These are phyloP conservation scores for Umbelopsis isabellina DNA, from an alignment of 192 early-diverging fungal species.

Conservation along the genomic window DNA sequence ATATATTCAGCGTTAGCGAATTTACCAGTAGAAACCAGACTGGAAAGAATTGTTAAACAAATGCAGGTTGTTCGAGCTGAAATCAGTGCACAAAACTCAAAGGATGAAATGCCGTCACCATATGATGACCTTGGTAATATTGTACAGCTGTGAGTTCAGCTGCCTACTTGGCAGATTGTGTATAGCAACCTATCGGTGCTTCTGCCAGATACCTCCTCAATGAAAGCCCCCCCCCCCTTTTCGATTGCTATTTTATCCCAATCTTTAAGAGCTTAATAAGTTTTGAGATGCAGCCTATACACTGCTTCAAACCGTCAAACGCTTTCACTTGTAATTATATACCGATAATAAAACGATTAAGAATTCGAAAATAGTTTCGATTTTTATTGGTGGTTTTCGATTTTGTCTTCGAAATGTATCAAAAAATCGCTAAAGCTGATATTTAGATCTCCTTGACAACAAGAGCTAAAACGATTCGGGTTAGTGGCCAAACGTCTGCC, in stretches of 20 bases:
- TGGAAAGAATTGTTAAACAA: constrained; percentile 62
- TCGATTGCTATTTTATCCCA: background rate
- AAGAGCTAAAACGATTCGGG: constrained; percentile 32
- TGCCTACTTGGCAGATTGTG: too few relatives aligned
- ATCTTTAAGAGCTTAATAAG: too few relatives aligned
- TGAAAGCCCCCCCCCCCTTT: background rate
- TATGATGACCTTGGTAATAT: constrained; percentile 15
- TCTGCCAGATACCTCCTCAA: background rate
- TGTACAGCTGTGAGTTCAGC: background rate
- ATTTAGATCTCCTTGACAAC: constrained; percentile 42
- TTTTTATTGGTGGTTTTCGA: constrained; percentile 11
- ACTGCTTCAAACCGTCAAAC: background rate
- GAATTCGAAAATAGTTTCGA: constrained; percentile 1
- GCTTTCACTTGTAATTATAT: background rate
- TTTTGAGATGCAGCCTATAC: too few relatives aligned
- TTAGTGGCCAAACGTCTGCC: background rate
- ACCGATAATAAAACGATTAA: background rate
- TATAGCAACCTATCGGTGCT: too few relatives aligned
- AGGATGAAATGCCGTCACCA: constrained; percentile 4
- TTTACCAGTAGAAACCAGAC: constrained; percentile 46
- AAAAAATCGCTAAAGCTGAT: background rate
- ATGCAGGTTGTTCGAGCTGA: constrained; percentile 52
- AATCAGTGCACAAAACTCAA: constrained; percentile 5
- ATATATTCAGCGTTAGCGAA: constrained; percentile 42
- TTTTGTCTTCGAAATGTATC: constrained; percentile 4